Evolutionary conservation across 768 basidiomycete species (phyloP).

Genomic region (Dentipellis sp.): DNA sequence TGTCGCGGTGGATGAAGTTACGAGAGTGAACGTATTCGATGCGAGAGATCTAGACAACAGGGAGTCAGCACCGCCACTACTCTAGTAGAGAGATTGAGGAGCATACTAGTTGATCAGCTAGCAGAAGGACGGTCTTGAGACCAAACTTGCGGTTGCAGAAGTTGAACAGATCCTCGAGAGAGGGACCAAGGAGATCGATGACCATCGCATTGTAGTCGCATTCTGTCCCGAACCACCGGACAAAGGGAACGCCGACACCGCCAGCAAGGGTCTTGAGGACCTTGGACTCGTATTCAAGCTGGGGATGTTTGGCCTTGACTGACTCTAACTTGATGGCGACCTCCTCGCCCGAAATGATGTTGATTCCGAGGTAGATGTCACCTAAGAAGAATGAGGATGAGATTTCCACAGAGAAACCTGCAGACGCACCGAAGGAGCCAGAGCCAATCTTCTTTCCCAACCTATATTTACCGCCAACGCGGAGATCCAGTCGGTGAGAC

Average conservation of each 20-base stretch:
- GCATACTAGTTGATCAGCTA: constrained; percentile 92
- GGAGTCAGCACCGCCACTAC: constrained; percentile 4
- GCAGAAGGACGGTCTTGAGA: constrained; percentile 91
- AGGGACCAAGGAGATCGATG: constrained; percentile 88
- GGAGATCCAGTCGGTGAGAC: constrained; percentile 68
- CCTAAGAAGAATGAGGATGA: constrained; percentile 34
- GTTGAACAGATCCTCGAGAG: constrained; percentile 87
- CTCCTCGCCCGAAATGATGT: constrained; percentile 99
- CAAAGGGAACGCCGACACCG: constrained; percentile 97
- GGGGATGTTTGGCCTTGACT: constrained; percentile 99
- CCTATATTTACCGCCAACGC: constrained; percentile 92
- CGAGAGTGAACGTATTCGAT: constrained; percentile 99
- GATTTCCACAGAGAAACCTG: background rate
- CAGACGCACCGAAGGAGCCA: constrained; percentile 86
- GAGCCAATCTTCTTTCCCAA: constrained; percentile 99
- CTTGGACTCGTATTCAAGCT: constrained; percentile 96
- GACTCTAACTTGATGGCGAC: constrained; percentile 99
- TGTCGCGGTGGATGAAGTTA: constrained; percentile 96
- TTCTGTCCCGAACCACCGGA: constrained; percentile 90
- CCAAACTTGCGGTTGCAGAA: constrained; percentile 97
- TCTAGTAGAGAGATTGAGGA: background rate
- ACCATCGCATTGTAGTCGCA: constrained; percentile 99
- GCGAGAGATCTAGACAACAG: constrained; percentile 71
- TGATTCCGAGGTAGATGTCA: constrained; percentile 98
- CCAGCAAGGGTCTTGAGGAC: constrained; percentile 98